Evolutionary conservation across 257 asterid genomes (phyloP), one percentile per base, ranked within the genome.

Genomic region (Schizonepeta tenuifolia): DNA sequence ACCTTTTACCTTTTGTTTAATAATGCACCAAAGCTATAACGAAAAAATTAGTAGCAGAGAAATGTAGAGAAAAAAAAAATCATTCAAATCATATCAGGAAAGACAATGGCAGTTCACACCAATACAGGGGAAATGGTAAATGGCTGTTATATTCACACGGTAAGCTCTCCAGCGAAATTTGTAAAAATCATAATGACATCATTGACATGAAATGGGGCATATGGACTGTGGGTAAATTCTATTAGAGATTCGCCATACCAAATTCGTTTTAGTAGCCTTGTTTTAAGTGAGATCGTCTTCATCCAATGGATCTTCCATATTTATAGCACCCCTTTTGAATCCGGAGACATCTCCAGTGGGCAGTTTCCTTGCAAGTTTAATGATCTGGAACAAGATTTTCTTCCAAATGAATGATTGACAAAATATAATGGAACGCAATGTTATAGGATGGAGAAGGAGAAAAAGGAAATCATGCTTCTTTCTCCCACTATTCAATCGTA

Each of bases 241-340:
- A 49, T 31, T 36, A 65, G 36, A 53, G n/a, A 73, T 40, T 22
- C 17, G 55, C 8, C 33, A 35, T 56, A 49, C 69, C 62, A 61
- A 58, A 49, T 61, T 44, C 40, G 1, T 38, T 67, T 46, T 46
- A 55, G 67, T 67, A 8, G 41, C 67, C 22, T 8, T 49, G 28
- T 69, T 61, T 44, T 83, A 95, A 65, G 99, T 90, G 36, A 95
- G 98, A 76, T 95, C 99, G 74, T 92, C 96, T 80, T 95, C 98
- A 74, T 95, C 99, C 38, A 92, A 59, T 51, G 79, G 85, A 21
- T 90, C 96, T 51, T 78, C 76, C 10, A 80, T 89, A 40, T 79
- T 86, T n/a, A 65, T 14, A 33, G 78, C 80, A 11, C 80, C 88
- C 67, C 69, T 81, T 84, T 85, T 92, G 54, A 90, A 74, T 7